Evolutionary conservation across 73 alveolate species (phyloP), one percentile per base, ranked within the genome.

Genomic region (Breviolum minutum): DNA sequence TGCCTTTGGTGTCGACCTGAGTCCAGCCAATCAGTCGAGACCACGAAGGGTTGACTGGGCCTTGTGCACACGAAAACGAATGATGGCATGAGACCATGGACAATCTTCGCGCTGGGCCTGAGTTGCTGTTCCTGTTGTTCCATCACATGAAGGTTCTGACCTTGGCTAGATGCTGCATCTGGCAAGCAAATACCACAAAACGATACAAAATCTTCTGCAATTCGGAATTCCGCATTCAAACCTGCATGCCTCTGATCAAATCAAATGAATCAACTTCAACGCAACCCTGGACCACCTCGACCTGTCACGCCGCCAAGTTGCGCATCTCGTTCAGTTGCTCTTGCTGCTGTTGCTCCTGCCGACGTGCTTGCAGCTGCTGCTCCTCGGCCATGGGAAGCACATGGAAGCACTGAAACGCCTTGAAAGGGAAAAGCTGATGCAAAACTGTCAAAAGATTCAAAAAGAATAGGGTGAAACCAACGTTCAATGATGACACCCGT

Each of bases 341-440:
- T 74, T 90, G 87, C 32, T 77, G 96, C 63, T 90, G 77, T 27
- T 77, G 87, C 63, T 90, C 96, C 16, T 77, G 96, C 96, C 81
- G 74, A 19, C 83, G 96, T 0, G 87, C 87, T 30, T 90, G 77
- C 63, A 90, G 87, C 87, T 90, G 96, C 76, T 90, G 96, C 96
- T 90, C 96, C 88, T 87, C 40, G 30, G 32, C 29, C 29, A 14
- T 10, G 27, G 13, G 54, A 40, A 40, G 54, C 6, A 68, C 77
- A 3, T 9, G 13, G 54, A 40, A 40, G 54, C 6, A 68, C 77
- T 0, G 77, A 68, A 68, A 68, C 24, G n/a, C 77, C 77, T 68
- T 68, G 3, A 14, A 68, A 22, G 24, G 77, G 77, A 68, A 68
- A 22, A 68, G 17, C 2, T 14, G 1, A 14, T 68, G 17, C 77